These are phyloP conservation scores for Pyrrhoderma noxium DNA, from an alignment of 1,284 basidiomycete species.

Conservation along the genomic window DNA sequence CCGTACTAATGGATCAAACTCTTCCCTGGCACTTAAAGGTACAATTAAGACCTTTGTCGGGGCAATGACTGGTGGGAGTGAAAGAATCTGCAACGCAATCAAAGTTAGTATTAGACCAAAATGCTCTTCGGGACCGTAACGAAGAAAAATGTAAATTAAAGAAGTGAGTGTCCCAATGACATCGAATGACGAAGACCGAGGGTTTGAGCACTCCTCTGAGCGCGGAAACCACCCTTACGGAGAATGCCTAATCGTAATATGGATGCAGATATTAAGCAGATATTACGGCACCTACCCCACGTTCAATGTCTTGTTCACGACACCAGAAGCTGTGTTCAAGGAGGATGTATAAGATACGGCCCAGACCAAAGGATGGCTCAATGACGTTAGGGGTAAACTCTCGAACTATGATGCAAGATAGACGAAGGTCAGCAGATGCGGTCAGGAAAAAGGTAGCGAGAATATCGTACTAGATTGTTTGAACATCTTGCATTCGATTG, in stretches of 20 bases:
- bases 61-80: slow-evolving; percentile 84
- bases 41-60: slow-evolving; percentile 97
- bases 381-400: slow-evolving; percentile 98
- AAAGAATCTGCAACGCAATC: slow-evolving; percentile 61
- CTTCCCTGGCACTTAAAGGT: slow-evolving; percentile 84
- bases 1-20: slow-evolving; percentile 78
- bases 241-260: neutral
- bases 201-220: too few species aligned
- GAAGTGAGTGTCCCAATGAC: too few species aligned
- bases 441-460: neutral
- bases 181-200: too few species aligned
- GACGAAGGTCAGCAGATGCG: slow-evolving; percentile 16
- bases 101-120: too few species aligned
- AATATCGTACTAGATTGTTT: slow-evolving; percentile 73
- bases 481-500: slow-evolving; percentile 80
- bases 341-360: slow-evolving; percentile 90
- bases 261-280: slow-evolving; percentile 16
- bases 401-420: slow-evolving; percentile 50
- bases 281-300: slow-evolving; percentile 56
- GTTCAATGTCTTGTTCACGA: slow-evolving; percentile 84
- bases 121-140: neutral
- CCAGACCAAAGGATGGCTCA: slow-evolving; percentile 97
- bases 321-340: slow-evolving; percentile 97
- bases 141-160: neutral
- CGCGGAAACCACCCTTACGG: too few species aligned